phyloP scores from a whole-genome alignment of 2,329 filamentous ascomycete genomes.

The Lachnellula hyalina region DNA sequence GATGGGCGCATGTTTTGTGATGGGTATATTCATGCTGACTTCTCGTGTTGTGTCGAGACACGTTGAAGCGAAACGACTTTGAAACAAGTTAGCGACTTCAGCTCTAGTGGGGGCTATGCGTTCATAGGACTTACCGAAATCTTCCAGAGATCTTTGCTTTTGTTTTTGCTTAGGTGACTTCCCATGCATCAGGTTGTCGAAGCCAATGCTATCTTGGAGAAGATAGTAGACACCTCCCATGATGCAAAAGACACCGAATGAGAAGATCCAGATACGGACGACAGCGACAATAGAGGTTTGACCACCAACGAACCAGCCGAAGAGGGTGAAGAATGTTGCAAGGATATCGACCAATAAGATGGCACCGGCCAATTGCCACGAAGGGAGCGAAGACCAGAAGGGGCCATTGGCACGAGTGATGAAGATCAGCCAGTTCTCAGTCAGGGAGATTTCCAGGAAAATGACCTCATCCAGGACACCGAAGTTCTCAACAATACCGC shows the following conservation, averaged over 20 bases:
- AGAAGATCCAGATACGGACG: constrained; percentile 87
- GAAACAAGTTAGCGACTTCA: constrained; percentile 42
- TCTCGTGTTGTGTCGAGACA: constrained; percentile 88
- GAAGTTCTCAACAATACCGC: constrained; percentile 86
- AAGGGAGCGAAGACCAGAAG: constrained; percentile 86
- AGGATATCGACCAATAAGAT: constrained; percentile 78
- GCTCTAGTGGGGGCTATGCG: constrained; percentile 2
- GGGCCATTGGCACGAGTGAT: constrained; percentile 90
- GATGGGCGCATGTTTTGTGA: not conserved
- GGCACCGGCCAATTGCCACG: constrained; percentile 75
- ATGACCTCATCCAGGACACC: constrained; percentile 76
- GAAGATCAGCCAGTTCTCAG: constrained; percentile 96
- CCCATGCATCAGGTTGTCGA: constrained; percentile 91
- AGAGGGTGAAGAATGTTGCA: constrained; percentile 80
- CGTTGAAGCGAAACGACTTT: constrained; percentile 82
- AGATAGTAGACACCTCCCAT: constrained; percentile 73
- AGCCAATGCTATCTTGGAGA: constrained; percentile 72
- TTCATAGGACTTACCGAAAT: constrained; percentile 65
- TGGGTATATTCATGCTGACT: constrained; percentile 56
- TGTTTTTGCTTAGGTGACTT: constrained; percentile 76
- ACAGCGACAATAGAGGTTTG: constrained; percentile 76
- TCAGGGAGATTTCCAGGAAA: constrained; percentile 85
- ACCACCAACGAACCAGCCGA: constrained; percentile 71
- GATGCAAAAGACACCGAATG: constrained; percentile 81
- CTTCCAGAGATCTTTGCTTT: constrained; percentile 81